Conservation (phyloP, 169 alveolate genomes). For the Ichthyophthirius multifiliis region DNA sequence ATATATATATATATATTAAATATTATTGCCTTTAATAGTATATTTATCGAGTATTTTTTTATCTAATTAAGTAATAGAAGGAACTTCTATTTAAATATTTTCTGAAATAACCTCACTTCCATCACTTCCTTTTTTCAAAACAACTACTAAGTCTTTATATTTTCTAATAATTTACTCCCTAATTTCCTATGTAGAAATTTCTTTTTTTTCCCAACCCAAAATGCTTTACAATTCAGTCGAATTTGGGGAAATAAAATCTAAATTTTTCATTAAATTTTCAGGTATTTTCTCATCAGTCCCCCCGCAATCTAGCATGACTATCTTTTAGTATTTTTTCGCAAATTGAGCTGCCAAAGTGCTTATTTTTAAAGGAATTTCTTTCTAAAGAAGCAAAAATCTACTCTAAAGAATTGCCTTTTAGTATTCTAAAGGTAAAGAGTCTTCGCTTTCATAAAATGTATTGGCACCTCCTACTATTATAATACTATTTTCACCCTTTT, state of each 20-base stretch:
- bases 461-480: conserved; percentile 55
- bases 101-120: conserved; percentile 38
- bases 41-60: conserved; percentile 24
- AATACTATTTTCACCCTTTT: conserved; percentile 41
- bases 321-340: conserved; percentile 12
- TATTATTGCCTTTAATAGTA: no score
- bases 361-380: conserved; percentile 42
- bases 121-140: conserved; percentile 39
- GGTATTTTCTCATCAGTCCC: conserved; percentile 36
- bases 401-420: neutral
- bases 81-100: neutral
- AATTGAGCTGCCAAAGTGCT: conserved; percentile 22
- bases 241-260: conserved; percentile 45
- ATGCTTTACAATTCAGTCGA: conserved; percentile 39
- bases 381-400: conserved; percentile 26
- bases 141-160: conserved; percentile 28
- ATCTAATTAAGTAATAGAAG: conserved; percentile 10
- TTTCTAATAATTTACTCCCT: conserved; percentile 6
- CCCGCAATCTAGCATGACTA: conserved; percentile 46
- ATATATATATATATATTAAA: neutral
- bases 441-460: conserved; percentile 7
- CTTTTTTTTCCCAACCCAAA: conserved; percentile 6
- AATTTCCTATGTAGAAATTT: neutral
- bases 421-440: conserved; percentile 17
- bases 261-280: conserved; percentile 21